These are phyloP conservation scores for Neoboletus subvelutipes DNA, from an alignment of 768 basidiomycete species.

Conservation along the genomic window DNA sequence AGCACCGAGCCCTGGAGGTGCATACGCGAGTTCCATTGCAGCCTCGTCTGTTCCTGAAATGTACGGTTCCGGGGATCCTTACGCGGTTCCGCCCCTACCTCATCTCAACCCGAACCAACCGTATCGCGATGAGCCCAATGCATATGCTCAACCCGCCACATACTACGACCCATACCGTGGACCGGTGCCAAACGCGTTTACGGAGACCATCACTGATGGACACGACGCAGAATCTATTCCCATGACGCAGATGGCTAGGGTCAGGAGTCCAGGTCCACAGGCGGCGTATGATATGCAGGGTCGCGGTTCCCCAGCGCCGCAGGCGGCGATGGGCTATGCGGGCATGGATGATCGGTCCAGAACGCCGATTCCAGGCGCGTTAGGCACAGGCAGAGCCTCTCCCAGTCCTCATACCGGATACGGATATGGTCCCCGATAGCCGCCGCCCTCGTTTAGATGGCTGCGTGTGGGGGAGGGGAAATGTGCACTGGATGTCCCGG, in stretches of 20 bases:
- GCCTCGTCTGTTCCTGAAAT: slow-evolving; percentile 46
- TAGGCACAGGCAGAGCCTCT: slow-evolving; percentile 36
- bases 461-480: background rate
- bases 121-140: slow-evolving; percentile 68
- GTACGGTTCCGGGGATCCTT: slow-evolving; percentile 55
- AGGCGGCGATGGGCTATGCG: slow-evolving; percentile 40
- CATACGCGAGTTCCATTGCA: slow-evolving; percentile 46
- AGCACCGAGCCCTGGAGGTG: slow-evolving; percentile 43
- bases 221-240: slow-evolving; percentile 61
- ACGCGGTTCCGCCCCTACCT: slow-evolving; percentile 80
- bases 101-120: slow-evolving; percentile 77
- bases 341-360: slow-evolving; percentile 29
- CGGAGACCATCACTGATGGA: slow-evolving; percentile 36
- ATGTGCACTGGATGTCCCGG: slow-evolving; percentile 12
- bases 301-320: slow-evolving; percentile 42
- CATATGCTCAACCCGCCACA: slow-evolving; percentile 36
- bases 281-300: slow-evolving; percentile 38
- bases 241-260: slow-evolving; percentile 64
- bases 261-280: slow-evolving; percentile 43
- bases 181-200: slow-evolving; percentile 66
- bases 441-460: background rate
- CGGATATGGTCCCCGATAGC: slow-evolving; percentile 37
- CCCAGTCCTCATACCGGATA: slow-evolving; percentile 51
- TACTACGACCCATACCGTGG: slow-evolving; percentile 85
- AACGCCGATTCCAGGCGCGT: slow-evolving; percentile 29